These are phyloP conservation scores for Trichoderma atrobrunneum DNA, from an alignment of 2,329 filamentous ascomycete species.

Conservation along the genomic window DNA sequence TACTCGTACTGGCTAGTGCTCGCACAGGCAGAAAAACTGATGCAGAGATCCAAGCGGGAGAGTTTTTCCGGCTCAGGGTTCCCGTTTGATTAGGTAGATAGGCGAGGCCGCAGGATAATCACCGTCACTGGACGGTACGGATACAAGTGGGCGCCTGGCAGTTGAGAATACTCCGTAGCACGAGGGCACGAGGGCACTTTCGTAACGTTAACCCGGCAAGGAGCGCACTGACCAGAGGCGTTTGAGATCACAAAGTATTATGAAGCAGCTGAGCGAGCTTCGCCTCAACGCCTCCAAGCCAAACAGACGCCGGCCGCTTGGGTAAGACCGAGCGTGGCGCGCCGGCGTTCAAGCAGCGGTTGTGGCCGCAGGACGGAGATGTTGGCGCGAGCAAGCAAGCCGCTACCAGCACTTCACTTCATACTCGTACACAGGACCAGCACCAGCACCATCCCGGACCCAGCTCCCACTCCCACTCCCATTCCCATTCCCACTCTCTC, in stretches of 20 bases:
- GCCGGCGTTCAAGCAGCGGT: neutral
- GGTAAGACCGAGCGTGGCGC: neutral
- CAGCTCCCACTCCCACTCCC: neutral
- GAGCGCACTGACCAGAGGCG: neutral
- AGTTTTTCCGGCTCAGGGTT: neutral
- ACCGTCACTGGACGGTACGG: neutral
- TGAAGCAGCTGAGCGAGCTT: conserved; percentile 3
- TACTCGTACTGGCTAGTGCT: neutral
- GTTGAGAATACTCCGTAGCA: neutral
- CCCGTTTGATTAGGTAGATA: conserved; percentile 8
- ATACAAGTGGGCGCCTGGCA: neutral
- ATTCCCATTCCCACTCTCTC: neutral
- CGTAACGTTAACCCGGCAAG: conserved; percentile 5
- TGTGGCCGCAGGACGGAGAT: neutral
- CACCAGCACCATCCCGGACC: neutral
- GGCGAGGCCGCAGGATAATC: conserved; percentile 12
- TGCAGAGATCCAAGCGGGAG: neutral
- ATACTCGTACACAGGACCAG: neutral
- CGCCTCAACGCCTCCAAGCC: conserved; percentile 4
- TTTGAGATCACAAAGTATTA: neutral
- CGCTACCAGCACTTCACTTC: neutral
- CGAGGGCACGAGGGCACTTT: neutral
- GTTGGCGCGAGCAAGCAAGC: neutral
- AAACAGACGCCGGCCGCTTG: neutral
- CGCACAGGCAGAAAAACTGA: neutral